Evolutionary conservation across 1,139 yeast genomes (phyloP), one percentile per base, ranked within the genome.

Genomic region (Debaryomycetaceae sp.): DNA sequence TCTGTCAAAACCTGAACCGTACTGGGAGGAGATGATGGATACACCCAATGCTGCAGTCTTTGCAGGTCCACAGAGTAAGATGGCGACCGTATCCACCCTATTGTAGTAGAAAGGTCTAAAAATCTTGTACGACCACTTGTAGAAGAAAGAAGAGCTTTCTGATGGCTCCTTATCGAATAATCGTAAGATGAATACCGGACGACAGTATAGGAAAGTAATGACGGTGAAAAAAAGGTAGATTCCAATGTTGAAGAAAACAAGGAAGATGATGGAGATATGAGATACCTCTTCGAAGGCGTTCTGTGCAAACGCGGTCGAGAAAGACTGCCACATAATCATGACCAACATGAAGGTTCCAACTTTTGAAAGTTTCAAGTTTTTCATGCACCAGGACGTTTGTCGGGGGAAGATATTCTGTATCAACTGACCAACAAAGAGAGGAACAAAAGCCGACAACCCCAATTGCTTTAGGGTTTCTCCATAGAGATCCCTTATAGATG

Each of bases 11-110:
- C 74, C 56, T 5, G 80, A 65, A 6, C 95, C 95, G 60, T 87
- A 89, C 62, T 89, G 96, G 0, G 96, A 80, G 1, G 89, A 72
- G 7, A 87, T 73, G 45, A 89, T 71, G 1, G 96, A 86, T 1
- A 89, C 95, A 39, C 97, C 97, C 43, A 89, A 70, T 0, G 96
- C 96, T 0, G 96, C 96, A 0, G 96, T 88, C 60, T 89, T 89
- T 4, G 97, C 96, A 1, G 96, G 95, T 6, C 96, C 96, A 63
- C 96, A 88, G 46, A 88, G 76, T 84, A 89, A 77, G 40, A 89
- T 75, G 5, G 93, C 78, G 31, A 87, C 87, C 0, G 96, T 81
- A 57, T 89, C 96, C 45, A 69, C 65, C 53, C 84, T 78, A 52
- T 75, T 72, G 63, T 86, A 86, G 61, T 84, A 85, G 55, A 87